A percentile compares a stretch with the other conserved stretches of the same genome.
These are phyloP conservation scores for Neurospora sp. DNA, from an alignment of 495 filamentous ascomycete genomes.

Conservation along the genomic window DNA sequence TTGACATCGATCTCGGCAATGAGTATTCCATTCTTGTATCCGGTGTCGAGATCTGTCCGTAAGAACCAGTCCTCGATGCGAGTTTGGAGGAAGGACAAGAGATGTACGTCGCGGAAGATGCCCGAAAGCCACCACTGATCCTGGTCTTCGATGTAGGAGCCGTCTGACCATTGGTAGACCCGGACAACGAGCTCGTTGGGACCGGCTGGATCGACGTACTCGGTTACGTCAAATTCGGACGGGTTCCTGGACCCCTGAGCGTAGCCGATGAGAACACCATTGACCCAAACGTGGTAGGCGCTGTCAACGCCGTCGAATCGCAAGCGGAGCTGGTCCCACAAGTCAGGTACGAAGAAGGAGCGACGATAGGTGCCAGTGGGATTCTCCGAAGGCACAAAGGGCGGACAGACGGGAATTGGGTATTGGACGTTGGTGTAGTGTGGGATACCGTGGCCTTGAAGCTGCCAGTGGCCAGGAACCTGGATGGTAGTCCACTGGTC, in stretches of 20 bases:
- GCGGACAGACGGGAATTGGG: constrained; percentile 51
- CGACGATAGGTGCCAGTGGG: constrained; percentile 52
- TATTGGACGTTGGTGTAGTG: constrained; percentile 55
- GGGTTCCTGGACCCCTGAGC: constrained; percentile 54
- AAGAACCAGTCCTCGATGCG: constrained; percentile 52
- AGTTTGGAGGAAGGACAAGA: constrained; percentile 43
- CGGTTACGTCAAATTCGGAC: constrained; percentile 51
- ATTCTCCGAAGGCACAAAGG: constrained; percentile 46
- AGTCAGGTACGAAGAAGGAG: constrained; percentile 39
- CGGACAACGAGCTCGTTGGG: constrained; percentile 44
- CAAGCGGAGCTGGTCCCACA: constrained; percentile 40
- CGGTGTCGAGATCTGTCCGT: constrained; percentile 41
- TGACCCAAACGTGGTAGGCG: constrained; percentile 56
- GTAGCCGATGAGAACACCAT: constrained; percentile 48
- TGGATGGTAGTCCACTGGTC: constrained; percentile 38
- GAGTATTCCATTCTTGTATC: constrained; percentile 45
- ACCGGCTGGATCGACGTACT: constrained; percentile 25
- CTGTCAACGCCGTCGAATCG: constrained; percentile 60
- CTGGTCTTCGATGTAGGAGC: constrained; percentile 56
- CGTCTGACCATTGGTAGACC: constrained; percentile 56
- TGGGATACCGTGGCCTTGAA: constrained; percentile 50
- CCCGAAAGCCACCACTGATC: constrained; percentile 51
- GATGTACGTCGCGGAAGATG: constrained; percentile 56
- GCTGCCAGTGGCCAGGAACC: constrained; percentile 59
- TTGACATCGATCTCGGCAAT: constrained; percentile 33